These are phyloP conservation scores for Erysimum pusillum DNA, from an alignment of 441 rosid species.

Conservation along the genomic window DNA sequence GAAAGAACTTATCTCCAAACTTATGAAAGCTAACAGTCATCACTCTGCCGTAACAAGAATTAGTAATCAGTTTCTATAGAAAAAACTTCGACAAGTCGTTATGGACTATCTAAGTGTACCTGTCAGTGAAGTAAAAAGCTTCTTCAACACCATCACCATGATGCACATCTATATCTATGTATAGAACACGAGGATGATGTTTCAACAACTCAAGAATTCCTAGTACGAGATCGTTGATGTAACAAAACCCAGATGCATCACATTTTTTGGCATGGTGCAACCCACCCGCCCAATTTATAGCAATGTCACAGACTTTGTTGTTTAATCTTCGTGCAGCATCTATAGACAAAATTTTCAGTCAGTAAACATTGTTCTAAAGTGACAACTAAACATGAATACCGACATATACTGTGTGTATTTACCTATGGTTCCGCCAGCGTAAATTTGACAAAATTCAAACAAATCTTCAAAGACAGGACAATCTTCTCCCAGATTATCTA, in stretches of 20 bases:
- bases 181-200: slow-evolving; percentile 88
- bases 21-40: slow-evolving; percentile 99
- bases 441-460: slow-evolving; percentile 96
- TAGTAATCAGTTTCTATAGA: slow-evolving; percentile 26
- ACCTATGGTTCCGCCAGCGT: slow-evolving; percentile 99
- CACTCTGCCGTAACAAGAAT: slow-evolving; percentile 67
- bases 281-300: slow-evolving; percentile 99
- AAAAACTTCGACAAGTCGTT: slow-evolving; percentile 3
- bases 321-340: slow-evolving; percentile 96
- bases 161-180: slow-evolving; percentile 97
- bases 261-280: slow-evolving; percentile 98
- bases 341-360: slow-evolving; percentile 35
- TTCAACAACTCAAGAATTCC: slow-evolving; percentile 95
- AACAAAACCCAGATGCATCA: slow-evolving; percentile 97
- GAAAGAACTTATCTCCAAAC: slow-evolving; percentile 95
- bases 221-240: slow-evolving; percentile 93
- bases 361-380: slow-evolving; percentile 30
- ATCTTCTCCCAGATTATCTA: slow-evolving; percentile 97
- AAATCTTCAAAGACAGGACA: slow-evolving; percentile 97
- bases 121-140: slow-evolving; percentile 97
- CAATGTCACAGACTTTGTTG: slow-evolving; percentile 92
- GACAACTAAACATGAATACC: slow-evolving; percentile 11
- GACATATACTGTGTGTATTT: slow-evolving; percentile 3
- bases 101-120: slow-evolving; percentile 51
- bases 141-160: slow-evolving; percentile 99